Conservation (phyloP, 1,284 basidiomycete genomes). For the Irpex sp. region DNA sequence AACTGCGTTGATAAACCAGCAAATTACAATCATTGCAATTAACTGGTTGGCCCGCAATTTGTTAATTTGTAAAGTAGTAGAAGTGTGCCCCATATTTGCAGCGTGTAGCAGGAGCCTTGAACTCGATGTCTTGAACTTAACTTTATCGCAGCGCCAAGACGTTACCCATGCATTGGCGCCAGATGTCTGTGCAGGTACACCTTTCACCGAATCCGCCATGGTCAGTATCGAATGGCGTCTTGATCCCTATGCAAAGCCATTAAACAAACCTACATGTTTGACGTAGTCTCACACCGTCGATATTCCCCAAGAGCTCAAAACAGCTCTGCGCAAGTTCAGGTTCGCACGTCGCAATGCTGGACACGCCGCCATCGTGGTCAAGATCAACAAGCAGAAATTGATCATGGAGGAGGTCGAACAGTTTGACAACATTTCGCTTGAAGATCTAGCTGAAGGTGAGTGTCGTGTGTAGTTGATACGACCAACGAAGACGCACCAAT, state of each 20-base stretch:
- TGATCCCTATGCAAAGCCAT: not conserved
- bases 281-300: constrained; percentile 74
- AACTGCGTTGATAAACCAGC: too few relatives aligned
- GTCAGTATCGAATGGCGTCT: constrained; percentile 14
- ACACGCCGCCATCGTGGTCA: constrained; percentile 78
- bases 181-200: not conserved
- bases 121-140: not conserved
- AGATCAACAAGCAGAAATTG: constrained; percentile 81
- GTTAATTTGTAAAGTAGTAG: too few relatives aligned
- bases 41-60: too few relatives aligned
- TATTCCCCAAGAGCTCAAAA: constrained; percentile 74
- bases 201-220: constrained; percentile 14
- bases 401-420: constrained; percentile 81
- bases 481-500: not conserved
- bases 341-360: constrained; percentile 68
- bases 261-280: not conserved
- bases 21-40: too few relatives aligned
- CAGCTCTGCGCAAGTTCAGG: constrained; percentile 78
- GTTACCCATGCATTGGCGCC: too few relatives aligned
- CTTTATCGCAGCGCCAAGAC: not conserved
- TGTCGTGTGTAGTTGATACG: constrained; percentile 7
- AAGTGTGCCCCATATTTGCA: not conserved
- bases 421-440: constrained; percentile 71
- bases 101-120: not conserved
- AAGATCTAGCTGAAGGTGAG: constrained; percentile 82